Evolutionary conservation across 2,329 filamentous ascomycete species (phyloP), one percentile per base, ranked within the genome.

Genomic region (Fusarium clavum): DNA sequence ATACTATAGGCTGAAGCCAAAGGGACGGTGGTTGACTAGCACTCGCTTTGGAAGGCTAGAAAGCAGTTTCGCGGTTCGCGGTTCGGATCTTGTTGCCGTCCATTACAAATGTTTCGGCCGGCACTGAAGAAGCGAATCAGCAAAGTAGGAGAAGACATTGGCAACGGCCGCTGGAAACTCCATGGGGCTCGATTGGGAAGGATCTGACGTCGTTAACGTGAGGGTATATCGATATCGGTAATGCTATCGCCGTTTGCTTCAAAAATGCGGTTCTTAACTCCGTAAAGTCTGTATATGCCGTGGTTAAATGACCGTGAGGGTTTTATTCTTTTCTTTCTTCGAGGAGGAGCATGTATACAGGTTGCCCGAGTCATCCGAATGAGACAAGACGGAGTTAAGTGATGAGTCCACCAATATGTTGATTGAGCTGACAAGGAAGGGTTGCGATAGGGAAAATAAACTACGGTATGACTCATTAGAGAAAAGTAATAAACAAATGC

Each of bases 31-130:
- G 38, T 30, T 14, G 30, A 27, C 60, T 45, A 51, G 45, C 20
- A 38, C 40, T 41, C 52, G 38, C 8, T 20, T 38, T 51, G 22
- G 18, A 25, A 18, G n/a, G 8, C 47, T 66, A 48, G 14, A 40
- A n/a, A 16, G 22, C 27, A 29, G 18, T 44, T 27, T 66, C 61
- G 63, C 43, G 40, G 18, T 27, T 66, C 61, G 54, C 61, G 47
- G 27, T 49, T 61, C 55, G 61, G 61, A 40, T 66, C 30, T 38
- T 24, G 11, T 45, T 66, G 63, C 55, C 63, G 61, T 48, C 34
- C 18, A 43, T 66, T 32, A 49, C 44, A 41, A 59, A 65, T 65
- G 41, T 52, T 43, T 65, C 61, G 40, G 46, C 29, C 52, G 40
- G 54, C 18, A 38, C 16, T 46, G 24, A 30, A 27, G 18, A 25